A percentile compares a stretch with the other conserved stretches of the same genome.
These are phyloP conservation scores for Cercospora janseana DNA, from an alignment of 2,329 filamentous ascomycete species.

Conservation along the genomic window DNA sequence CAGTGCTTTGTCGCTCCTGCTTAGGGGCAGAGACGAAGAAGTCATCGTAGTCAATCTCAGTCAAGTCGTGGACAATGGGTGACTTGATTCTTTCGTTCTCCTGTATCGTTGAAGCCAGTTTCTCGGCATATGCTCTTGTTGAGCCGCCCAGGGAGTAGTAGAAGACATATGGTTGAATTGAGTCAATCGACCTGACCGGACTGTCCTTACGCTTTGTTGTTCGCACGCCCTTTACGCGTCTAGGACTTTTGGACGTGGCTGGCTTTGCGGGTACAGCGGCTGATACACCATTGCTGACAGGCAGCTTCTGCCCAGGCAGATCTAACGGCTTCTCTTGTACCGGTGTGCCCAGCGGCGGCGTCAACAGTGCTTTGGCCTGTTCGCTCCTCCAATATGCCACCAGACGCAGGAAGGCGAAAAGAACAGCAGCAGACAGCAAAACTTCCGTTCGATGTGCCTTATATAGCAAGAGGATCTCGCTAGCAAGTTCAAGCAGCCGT, in stretches of 20 bases:
- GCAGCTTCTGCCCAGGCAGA: background rate
- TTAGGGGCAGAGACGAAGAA: slow-evolving; percentile 81
- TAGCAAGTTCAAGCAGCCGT: slow-evolving; percentile 25
- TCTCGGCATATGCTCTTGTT: slow-evolving; percentile 70
- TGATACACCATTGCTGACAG: background rate
- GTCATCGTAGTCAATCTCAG: slow-evolving; percentile 88
- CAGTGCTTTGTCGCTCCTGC: slow-evolving; percentile 57
- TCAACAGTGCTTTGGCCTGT: slow-evolving; percentile 24
- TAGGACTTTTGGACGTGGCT: slow-evolving; percentile 28
- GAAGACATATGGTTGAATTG: slow-evolving; percentile 73
- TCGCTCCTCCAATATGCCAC: slow-evolving; percentile 29
- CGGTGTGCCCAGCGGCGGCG: slow-evolving; percentile 28
- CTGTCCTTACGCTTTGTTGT: slow-evolving; percentile 23
- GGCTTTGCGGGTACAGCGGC: background rate
- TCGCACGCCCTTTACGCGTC: slow-evolving; percentile 34
- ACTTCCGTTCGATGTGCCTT: slow-evolving; percentile 34
- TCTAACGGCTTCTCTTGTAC: slow-evolving; percentile 24
- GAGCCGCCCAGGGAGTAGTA: slow-evolving; percentile 85
- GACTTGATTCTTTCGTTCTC: slow-evolving; percentile 46
- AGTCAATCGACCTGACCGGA: slow-evolving; percentile 15
- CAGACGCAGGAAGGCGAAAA: slow-evolving; percentile 33
- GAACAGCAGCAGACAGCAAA: slow-evolving; percentile 33
- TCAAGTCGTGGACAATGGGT: slow-evolving; percentile 71
- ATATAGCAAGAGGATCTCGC: slow-evolving; percentile 37
- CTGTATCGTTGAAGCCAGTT: slow-evolving; percentile 57